These are phyloP conservation scores for Calonectria crousiana DNA, from an alignment of 2,329 filamentous ascomycete species.

Conservation along the genomic window DNA sequence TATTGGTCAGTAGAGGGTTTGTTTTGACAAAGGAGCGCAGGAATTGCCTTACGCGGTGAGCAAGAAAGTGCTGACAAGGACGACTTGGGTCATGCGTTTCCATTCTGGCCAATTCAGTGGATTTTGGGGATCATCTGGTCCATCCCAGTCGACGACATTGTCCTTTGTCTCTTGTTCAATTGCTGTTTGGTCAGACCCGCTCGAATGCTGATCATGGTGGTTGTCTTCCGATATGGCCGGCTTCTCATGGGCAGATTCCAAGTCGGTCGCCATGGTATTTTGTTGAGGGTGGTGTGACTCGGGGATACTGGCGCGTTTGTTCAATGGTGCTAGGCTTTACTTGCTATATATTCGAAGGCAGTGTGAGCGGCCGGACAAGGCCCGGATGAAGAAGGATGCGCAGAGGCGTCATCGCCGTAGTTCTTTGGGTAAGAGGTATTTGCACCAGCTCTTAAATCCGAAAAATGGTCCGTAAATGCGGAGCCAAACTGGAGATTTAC, in stretches of 20 bases:
- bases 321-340: conserved; percentile 20
- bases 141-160: conserved; percentile 77
- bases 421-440: conserved; percentile 21
- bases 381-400: conserved; percentile 15
- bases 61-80: conserved; percentile 53
- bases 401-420: conserved; percentile 13
- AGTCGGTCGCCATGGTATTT: conserved; percentile 27
- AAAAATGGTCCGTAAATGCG: conserved; percentile 17
- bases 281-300: conserved; percentile 15
- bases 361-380: conserved; percentile 1
- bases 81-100: conserved; percentile 70
- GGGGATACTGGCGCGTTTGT: conserved; percentile 1
- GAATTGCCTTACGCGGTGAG: conserved; percentile 31
- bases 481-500: conserved; percentile 18
- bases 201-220: conserved; percentile 29
- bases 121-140: conserved; percentile 73
- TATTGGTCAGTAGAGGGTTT: conserved; percentile 21
- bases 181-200: conserved; percentile 25
- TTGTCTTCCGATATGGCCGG: conserved; percentile 15
- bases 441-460: conserved; percentile 23
- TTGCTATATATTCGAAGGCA: conserved; percentile 24
- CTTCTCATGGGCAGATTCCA: conserved; percentile 28
- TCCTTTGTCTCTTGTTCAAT: conserved; percentile 27
- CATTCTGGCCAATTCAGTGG: conserved; percentile 75
- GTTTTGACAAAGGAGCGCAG: conserved; percentile 49